Percentiles rank a stretch among this genome's conserved stretches.
Evolutionary conservation across 768 basidiomycete species (phyloP).

Genomic region (Gloeophyllum trabeum): DNA sequence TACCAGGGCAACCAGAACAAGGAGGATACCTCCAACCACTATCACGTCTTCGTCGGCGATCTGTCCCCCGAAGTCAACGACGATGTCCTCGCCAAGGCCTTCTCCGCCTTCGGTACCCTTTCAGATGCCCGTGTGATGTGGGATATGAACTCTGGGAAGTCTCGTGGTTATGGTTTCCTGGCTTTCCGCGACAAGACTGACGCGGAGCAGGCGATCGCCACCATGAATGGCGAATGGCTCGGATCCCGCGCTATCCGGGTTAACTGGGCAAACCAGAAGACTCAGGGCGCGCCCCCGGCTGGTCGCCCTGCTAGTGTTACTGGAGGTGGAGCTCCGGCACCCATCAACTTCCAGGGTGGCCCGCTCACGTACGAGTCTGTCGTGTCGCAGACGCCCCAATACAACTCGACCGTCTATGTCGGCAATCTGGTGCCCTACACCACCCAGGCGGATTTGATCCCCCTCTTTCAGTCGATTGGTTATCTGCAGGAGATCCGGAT

Average conservation of each 20-base stretch:
- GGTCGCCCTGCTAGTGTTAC: conserved; percentile 2
- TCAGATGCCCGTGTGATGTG: conserved; percentile 99
- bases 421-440: conserved; percentile 97
- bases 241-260: conserved; percentile 97
- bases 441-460: conserved; percentile 95
- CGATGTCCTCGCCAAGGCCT: conserved; percentile 92
- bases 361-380: conserved; percentile 91
- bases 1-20: conserved; percentile 98
- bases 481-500: conserved; percentile 98
- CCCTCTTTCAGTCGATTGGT: conserved; percentile 96
- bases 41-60: conserved; percentile 99
- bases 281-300: conserved; percentile 47
- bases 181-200: conserved; percentile 99
- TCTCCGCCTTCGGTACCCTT: conserved; percentile 92
- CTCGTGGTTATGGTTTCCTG: conserved; percentile 95
- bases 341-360: conserved; percentile 84
- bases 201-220: conserved; percentile 97
- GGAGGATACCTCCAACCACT: conserved; percentile 96
- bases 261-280: conserved; percentile 99
- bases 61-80: conserved; percentile 98
- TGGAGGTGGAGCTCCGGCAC: conserved; percentile 50
- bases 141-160: conserved; percentile 99
- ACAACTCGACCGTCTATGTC: conserved; percentile 95
- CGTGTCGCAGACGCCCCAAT: conserved; percentile 84
- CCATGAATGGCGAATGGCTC: conserved; percentile 99